Conservation (phyloP, 805 yeast genomes). For the Ascoidea rubescens region DNA sequence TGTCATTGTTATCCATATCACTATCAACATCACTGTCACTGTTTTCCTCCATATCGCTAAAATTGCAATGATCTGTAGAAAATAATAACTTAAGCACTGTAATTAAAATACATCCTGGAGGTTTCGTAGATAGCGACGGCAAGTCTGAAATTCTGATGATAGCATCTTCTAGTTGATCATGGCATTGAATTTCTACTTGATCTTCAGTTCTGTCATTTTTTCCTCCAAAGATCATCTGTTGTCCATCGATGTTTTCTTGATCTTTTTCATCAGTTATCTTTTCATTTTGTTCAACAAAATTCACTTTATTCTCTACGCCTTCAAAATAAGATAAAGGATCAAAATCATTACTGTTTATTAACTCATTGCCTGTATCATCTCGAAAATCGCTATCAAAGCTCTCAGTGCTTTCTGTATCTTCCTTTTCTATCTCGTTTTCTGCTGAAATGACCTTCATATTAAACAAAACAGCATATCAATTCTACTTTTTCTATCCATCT, state of each 20-base stretch:
- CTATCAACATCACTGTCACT: conserved; percentile 1
- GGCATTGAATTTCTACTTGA: not conserved
- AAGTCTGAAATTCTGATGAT: conserved; percentile 44
- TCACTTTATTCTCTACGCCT: too few species aligned
- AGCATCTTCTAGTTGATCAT: conserved; percentile 11
- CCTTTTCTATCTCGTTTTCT: too few species aligned
- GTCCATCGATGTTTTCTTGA: too few species aligned
- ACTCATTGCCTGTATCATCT: too few species aligned
- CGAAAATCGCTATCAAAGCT: too few species aligned
- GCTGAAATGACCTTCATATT: too few species aligned
- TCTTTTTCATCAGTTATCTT: not conserved
- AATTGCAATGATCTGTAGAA: conserved; percentile 38
- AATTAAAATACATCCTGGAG: conserved; percentile 31
- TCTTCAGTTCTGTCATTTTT: too few species aligned
- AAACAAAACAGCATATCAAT: too few species aligned
- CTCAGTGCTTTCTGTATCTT: too few species aligned
- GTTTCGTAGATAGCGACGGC: conserved; percentile 32
- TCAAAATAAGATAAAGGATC: not conserved
- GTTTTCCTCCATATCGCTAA: conserved; percentile 17
- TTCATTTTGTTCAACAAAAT: not conserved
- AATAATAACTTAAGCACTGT: conserved; percentile 33
- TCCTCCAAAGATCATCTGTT: too few species aligned
- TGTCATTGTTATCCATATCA: conserved; percentile 9
- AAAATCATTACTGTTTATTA: not conserved
- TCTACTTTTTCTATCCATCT: too few species aligned